phyloP scores from a whole-genome alignment of 768 basidiomycete genomes.

The Termitomyces sp. region DNA sequence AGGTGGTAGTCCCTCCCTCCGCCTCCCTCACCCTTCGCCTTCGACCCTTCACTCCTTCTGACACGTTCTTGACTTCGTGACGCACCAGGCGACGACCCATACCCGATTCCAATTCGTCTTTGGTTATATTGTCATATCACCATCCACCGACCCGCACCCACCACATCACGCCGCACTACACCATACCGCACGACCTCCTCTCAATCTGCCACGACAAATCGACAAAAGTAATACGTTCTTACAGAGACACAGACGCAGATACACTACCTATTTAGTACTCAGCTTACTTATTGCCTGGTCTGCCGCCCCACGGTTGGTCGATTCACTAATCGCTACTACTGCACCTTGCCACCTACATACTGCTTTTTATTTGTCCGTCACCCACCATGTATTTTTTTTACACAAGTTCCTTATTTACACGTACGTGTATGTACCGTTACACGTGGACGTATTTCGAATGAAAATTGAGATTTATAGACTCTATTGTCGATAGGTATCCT shows the following conservation, averaged over 20 bases:
- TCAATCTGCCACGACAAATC: background rate
- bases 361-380: background rate
- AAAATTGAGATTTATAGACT: background rate
- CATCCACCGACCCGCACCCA: background rate
- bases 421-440: background rate
- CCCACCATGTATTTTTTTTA: background rate
- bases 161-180: no score
- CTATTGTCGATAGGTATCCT: no score
- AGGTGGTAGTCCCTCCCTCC: slow-evolving; percentile 39
- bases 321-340: slow-evolving; percentile 3
- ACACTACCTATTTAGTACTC: slow-evolving; percentile 1
- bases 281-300: slow-evolving; percentile 1
- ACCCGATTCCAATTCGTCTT: background rate
- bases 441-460: background rate
- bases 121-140: background rate
- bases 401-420: background rate
- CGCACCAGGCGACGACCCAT: background rate
- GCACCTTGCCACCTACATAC: background rate
- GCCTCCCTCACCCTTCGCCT: no score
- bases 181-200: background rate
- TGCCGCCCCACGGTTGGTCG: background rate
- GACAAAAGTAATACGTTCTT: slow-evolving; percentile 1
- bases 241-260: background rate
- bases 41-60: background rate
- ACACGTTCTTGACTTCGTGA: background rate